phyloP scores from a whole-genome alignment of 805 yeast species.

The Lipomyces lipofer region DNA sequence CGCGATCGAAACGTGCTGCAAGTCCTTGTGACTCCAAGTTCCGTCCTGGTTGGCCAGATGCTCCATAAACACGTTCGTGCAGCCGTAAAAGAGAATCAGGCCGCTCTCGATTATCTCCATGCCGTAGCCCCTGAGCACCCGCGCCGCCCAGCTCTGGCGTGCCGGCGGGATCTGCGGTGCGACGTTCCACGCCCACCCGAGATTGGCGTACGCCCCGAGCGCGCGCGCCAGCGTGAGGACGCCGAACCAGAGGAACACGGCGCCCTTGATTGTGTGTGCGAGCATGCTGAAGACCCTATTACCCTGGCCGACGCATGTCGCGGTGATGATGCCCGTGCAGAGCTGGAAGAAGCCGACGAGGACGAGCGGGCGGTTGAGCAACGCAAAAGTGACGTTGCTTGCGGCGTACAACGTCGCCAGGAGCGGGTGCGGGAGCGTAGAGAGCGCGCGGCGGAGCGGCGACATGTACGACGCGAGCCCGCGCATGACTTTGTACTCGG shows the following conservation, averaged over 20 bases:
- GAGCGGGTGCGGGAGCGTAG: slow-evolving; percentile 30
- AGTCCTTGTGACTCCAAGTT: slow-evolving; percentile 83
- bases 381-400: slow-evolving; percentile 47
- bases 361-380: slow-evolving; percentile 66
- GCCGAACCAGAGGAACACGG: slow-evolving; percentile 78
- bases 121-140: slow-evolving; percentile 49
- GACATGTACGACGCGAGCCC: slow-evolving; percentile 14
- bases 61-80: slow-evolving; percentile 86
- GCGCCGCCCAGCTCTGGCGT: slow-evolving; percentile 39
- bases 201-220: slow-evolving; percentile 71
- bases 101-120: slow-evolving; percentile 85
- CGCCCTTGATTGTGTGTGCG: slow-evolving; percentile 97
- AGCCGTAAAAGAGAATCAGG: slow-evolving; percentile 82
- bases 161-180: slow-evolving; percentile 32
- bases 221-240: slow-evolving; percentile 79
- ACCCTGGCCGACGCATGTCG: slow-evolving; percentile 68
- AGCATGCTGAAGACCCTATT: slow-evolving; percentile 70
- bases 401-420: slow-evolving; percentile 36
- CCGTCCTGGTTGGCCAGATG: slow-evolving; percentile 80
- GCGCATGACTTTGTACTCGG: slow-evolving; percentile 27
- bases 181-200: slow-evolving; percentile 91
- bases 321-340: slow-evolving; percentile 61
- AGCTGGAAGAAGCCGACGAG: slow-evolving; percentile 59
- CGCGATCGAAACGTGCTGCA: slow-evolving; percentile 89
- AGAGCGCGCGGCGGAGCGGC: slow-evolving; percentile 21